Percentiles rank a stretch among this genome's conserved stretches.
Evolutionary conservation across 2,329 filamentous ascomycete species (phyloP).

Genomic region (Hypoxylon sp.): DNA sequence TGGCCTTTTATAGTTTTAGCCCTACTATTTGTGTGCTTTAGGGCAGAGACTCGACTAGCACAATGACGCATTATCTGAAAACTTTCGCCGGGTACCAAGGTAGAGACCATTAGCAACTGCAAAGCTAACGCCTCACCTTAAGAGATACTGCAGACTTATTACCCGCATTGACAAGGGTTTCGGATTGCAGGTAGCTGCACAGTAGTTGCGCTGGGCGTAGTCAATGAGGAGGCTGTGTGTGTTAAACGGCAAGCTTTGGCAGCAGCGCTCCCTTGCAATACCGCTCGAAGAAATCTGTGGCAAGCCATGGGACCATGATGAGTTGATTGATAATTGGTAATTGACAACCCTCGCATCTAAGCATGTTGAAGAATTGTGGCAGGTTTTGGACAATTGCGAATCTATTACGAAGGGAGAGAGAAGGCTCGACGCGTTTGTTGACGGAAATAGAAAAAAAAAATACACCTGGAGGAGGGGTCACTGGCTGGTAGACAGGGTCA

Average conservation of each 20-base stretch:
- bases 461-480: background rate
- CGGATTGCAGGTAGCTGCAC: slow-evolving; percentile 5
- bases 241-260: background rate
- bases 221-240: background rate
- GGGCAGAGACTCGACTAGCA: background rate
- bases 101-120: slow-evolving; percentile 3
- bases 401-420: background rate
- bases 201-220: background rate
- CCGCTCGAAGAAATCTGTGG: background rate
- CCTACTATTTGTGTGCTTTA: slow-evolving; percentile 9
- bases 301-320: background rate
- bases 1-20: slow-evolving; percentile 4
- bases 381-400: background rate
- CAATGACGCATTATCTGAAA: background rate
- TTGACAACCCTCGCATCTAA: background rate
- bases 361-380: background rate
- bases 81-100: background rate
- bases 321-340: background rate
- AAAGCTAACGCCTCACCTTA: background rate
- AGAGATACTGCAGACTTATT: background rate
- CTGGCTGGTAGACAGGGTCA: too few species aligned
- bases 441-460: background rate
- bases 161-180: slow-evolving; percentile 7
- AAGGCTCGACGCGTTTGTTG: background rate
- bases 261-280: background rate